Conservation (phyloP, 805 yeast species). For the Wickerhamiella sorbophila region DNA sequence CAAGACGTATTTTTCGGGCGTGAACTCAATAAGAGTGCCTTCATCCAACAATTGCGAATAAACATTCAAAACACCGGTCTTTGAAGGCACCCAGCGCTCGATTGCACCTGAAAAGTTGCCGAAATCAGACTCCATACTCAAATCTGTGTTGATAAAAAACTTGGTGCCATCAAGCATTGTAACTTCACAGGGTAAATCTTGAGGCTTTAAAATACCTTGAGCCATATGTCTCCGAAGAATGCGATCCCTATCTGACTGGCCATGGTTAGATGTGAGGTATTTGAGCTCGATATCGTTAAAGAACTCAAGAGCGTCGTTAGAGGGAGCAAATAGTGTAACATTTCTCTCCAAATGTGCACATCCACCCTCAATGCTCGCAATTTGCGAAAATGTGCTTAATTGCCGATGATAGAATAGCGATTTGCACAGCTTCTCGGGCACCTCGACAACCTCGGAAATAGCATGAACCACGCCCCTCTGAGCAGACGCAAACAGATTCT, state of each 20-base stretch:
- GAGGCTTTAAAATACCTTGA: conserved; percentile 5
- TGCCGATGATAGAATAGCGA: conserved; percentile 8
- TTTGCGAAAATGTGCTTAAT: conserved; percentile 8
- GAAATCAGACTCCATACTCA: neutral
- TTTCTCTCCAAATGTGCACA: conserved; percentile 1
- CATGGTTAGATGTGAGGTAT: conserved; percentile 13
- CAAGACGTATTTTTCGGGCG: conserved; percentile 42
- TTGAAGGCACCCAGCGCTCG: conserved; percentile 23
- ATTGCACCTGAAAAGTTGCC: neutral
- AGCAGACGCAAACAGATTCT: conserved; percentile 15
- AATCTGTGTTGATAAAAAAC: conserved; percentile 4
- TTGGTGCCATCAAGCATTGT: conserved; percentile 12
- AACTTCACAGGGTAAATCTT: conserved; percentile 7
- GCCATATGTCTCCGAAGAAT: conserved; percentile 10
- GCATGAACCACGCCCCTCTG: conserved; percentile 19
- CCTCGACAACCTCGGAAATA: conserved; percentile 9
- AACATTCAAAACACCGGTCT: conserved; percentile 38
- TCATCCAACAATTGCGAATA: conserved; percentile 26
- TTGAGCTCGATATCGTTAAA: conserved; percentile 8
- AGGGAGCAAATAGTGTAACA: conserved; percentile 14
- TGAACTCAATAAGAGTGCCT: conserved; percentile 27
- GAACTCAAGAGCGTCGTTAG: conserved; percentile 6
- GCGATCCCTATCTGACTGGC: conserved; percentile 10
- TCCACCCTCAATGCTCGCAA: conserved; percentile 6
- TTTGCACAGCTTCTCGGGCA: conserved; percentile 13